Base-by-base conservation (phyloP, 768 basidiomycete genomes). In the Trametes cubensis region DNA sequence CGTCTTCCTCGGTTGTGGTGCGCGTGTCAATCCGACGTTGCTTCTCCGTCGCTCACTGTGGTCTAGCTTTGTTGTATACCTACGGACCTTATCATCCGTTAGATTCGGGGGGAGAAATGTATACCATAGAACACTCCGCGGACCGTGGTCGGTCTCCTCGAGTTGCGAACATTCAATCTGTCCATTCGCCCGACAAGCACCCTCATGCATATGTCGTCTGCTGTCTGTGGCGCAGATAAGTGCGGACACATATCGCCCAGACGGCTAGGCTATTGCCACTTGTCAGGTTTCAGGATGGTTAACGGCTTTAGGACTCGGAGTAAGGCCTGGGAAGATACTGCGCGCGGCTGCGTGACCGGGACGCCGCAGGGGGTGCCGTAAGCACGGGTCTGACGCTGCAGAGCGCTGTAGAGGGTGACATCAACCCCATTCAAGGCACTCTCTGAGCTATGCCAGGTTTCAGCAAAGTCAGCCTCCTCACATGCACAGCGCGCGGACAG, bases 181-280 rank as follows among this genome's bases (percentile, higher is more conserved):
- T 49, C 23, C 47, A 41, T 6, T 34, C 47, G 47, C 41, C 15
- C 46, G 56, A 58, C 56, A 41, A 6, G 46, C 56, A 40, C 40
- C 56, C 34, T 41, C 21, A 47, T 49, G 21, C 25, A 26, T 48
- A 42, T 28, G 47, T 49, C 44, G 26, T 30, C 45, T 45, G 55
- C 55, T 45, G 54, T 46, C 54, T 46, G 54, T 55, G 54, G 54
- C 54, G 54, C 28, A 46, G 50, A 45, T 23, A 18, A 13, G 42
- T 38, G 28, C 44, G 28, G 25, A 49, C 23, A 11, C 20, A 13
- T 23, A 46, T 46, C 45, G 23, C 34, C 34, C 34, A 11, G 34
- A 10, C 34, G 34, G 34, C 34, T 10, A 34, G 34, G 6, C 34
- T 34, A 34, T 34, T 34, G 10, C 34, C 34, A 34, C 34, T 34